Conservation (phyloP, 2,329 filamentous ascomycete genomes). For the Cryphonectria naterciae region DNA sequence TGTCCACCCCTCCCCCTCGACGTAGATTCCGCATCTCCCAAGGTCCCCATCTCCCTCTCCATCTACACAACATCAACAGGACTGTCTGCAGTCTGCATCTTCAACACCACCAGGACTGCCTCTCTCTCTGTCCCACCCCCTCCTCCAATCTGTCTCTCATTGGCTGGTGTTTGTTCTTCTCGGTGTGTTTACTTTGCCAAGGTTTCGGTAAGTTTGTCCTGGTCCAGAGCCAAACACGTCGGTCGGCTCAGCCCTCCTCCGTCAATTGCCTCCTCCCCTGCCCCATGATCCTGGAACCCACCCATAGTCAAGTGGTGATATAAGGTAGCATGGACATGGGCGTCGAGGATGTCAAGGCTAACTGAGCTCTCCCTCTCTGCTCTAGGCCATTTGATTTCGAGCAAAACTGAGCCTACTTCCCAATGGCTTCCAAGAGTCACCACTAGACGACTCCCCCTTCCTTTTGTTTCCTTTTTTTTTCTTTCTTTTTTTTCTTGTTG, state of each 20-base stretch:
- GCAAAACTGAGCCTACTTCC: slow-evolving; percentile 29
- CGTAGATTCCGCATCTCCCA: background rate
- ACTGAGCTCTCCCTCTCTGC: background rate
- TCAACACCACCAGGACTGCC: background rate
- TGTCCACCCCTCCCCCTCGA: background rate
- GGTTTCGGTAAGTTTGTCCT: slow-evolving; percentile 14
- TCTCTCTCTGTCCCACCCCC: background rate
- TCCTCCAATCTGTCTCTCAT: slow-evolving; percentile 15
- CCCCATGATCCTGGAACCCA: background rate
- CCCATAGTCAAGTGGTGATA: background rate
- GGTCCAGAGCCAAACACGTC: background rate
- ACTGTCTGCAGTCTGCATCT: background rate
- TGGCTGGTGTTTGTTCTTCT: slow-evolving; percentile 17
- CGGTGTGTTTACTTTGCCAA: slow-evolving; percentile 6
- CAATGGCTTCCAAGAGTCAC: slow-evolving; percentile 44
- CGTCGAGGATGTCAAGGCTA: slow-evolving; percentile 6
- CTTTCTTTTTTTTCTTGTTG: slow-evolving; percentile 29
- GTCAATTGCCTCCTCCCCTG: background rate
- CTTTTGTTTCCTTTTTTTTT: slow-evolving; percentile 30
- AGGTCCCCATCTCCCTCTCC: no score
- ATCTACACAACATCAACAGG: background rate
- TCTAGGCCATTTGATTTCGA: slow-evolving; percentile 14
- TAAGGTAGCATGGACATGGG: background rate
- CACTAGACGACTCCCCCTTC: slow-evolving; percentile 38
- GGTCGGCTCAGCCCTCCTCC: background rate